phyloP scores from a whole-genome alignment of 257 asterid genomes.

The Forsythia suspensa region DNA sequence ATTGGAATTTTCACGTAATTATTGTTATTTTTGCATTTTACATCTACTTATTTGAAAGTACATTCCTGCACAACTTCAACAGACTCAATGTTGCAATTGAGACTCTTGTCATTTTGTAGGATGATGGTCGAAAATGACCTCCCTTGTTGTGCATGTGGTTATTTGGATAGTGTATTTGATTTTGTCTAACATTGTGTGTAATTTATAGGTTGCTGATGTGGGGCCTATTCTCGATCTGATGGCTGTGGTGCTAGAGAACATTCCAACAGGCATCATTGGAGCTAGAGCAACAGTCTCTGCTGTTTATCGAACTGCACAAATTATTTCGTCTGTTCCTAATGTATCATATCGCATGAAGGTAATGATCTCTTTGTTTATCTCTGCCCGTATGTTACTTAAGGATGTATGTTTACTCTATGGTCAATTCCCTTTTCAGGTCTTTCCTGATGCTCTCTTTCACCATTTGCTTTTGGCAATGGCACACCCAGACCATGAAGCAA shows the following conservation, averaged over 20 bases:
- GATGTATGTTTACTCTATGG: slow-evolving; percentile 6
- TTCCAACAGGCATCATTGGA: slow-evolving; percentile 29
- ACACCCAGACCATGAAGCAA: slow-evolving; percentile 47
- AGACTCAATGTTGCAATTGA: background rate
- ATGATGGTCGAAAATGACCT: background rate
- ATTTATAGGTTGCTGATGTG: slow-evolving; percentile 44
- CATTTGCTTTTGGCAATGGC: slow-evolving; percentile 55
- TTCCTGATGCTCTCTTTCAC: slow-evolving; percentile 53
- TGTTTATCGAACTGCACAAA: slow-evolving; percentile 43
- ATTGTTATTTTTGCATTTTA: background rate
- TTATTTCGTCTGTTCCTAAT: slow-evolving; percentile 45
- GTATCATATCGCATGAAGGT: slow-evolving; percentile 43
- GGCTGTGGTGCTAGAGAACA: slow-evolving; percentile 49
- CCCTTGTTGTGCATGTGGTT: background rate
- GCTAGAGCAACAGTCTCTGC: slow-evolving; percentile 47
- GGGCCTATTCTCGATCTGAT: slow-evolving; percentile 56
- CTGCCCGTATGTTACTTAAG: background rate
- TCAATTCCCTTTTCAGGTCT: slow-evolving; percentile 34
- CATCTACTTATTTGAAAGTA: background rate
- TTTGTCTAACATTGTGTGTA: background rate
- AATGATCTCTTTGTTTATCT: background rate
- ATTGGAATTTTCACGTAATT: background rate
- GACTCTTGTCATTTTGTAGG: background rate
- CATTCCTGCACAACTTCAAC: background rate
- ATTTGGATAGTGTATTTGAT: background rate